These are phyloP conservation scores for Fusarium oligoseptatum DNA, from an alignment of 2,329 filamentous ascomycete species.

Conservation along the genomic window DNA sequence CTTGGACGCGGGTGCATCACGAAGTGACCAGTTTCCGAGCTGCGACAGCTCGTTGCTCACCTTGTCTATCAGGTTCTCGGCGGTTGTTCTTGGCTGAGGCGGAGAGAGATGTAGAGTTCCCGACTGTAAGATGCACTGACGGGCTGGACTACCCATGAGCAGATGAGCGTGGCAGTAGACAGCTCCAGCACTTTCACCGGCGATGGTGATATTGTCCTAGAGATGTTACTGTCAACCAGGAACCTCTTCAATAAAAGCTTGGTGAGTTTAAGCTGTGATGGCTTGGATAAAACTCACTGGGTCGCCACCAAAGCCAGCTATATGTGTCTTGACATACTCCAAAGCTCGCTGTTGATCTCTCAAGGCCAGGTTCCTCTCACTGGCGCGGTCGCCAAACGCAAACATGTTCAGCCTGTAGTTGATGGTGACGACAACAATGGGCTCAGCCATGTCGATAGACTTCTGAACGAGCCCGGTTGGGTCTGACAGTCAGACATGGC, in stretches of 20 bases:
- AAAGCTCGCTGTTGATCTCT: slow-evolving; percentile 52
- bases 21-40: background rate
- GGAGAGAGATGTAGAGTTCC: slow-evolving; percentile 59
- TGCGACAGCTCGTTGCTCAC: background rate
- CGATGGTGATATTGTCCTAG: slow-evolving; percentile 50
- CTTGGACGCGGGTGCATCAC: background rate
- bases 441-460: slow-evolving; percentile 5
- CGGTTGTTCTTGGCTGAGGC: slow-evolving; percentile 49
- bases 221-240: too few relatives aligned
- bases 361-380: slow-evolving; percentile 53
- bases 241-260: background rate
- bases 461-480: background rate
- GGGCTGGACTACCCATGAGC: slow-evolving; percentile 51
- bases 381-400: slow-evolving; percentile 58
- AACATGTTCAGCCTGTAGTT: slow-evolving; percentile 49
- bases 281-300: background rate
- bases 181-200: slow-evolving; percentile 61
- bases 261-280: background rate
- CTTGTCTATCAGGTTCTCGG: slow-evolving; percentile 5
- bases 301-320: background rate
- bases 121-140: slow-evolving; percentile 56
- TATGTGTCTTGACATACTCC: slow-evolving; percentile 42
- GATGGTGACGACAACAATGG: slow-evolving; percentile 35
- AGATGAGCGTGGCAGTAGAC: slow-evolving; percentile 60
- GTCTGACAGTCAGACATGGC: background rate